A percentile compares a stretch with the other conserved stretches of the same genome.
These are phyloP conservation scores for Rhodamnia argentea DNA, from an alignment of 345 rosid genomes.

Conservation along the genomic window DNA sequence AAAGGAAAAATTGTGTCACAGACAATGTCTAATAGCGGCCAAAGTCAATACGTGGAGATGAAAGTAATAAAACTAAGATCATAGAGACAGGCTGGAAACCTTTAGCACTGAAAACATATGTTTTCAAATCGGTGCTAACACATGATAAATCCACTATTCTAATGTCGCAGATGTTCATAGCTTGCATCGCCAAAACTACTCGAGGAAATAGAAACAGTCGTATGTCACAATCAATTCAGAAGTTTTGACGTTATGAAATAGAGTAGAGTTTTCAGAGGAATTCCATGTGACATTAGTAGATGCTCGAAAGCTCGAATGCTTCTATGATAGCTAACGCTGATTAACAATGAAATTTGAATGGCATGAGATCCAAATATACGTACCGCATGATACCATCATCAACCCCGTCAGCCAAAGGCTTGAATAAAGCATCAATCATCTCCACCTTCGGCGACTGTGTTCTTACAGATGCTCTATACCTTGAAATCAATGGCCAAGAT, in stretches of 20 bases:
- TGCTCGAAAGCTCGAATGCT: background rate
- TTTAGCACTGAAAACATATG: background rate
- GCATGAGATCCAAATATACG: background rate
- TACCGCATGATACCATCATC: constrained; percentile 58
- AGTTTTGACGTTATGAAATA: background rate
- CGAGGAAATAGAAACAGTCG: too few relatives aligned
- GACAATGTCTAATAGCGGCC: background rate
- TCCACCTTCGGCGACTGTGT: too few relatives aligned
- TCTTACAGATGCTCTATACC: too few relatives aligned
- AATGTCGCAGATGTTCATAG: too few relatives aligned
- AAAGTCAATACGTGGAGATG: background rate
- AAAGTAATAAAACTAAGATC: background rate
- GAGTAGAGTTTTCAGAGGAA: background rate
- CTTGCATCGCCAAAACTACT: too few relatives aligned
- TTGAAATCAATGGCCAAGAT: too few relatives aligned
- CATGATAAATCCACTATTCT: too few relatives aligned
- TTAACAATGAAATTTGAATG: background rate
- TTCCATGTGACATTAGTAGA: background rate
- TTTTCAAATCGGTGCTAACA: too few relatives aligned
- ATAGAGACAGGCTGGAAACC: background rate
- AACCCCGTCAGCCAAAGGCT: too few relatives aligned
- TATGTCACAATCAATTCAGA: too few relatives aligned
- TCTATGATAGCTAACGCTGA: background rate
- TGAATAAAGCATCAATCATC: too few relatives aligned
- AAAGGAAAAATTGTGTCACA: background rate